Percentiles rank a stretch among this genome's conserved stretches.
These are phyloP conservation scores for Chaetomium fimeti DNA, from an alignment of 495 filamentous ascomycete species.

Conservation along the genomic window DNA sequence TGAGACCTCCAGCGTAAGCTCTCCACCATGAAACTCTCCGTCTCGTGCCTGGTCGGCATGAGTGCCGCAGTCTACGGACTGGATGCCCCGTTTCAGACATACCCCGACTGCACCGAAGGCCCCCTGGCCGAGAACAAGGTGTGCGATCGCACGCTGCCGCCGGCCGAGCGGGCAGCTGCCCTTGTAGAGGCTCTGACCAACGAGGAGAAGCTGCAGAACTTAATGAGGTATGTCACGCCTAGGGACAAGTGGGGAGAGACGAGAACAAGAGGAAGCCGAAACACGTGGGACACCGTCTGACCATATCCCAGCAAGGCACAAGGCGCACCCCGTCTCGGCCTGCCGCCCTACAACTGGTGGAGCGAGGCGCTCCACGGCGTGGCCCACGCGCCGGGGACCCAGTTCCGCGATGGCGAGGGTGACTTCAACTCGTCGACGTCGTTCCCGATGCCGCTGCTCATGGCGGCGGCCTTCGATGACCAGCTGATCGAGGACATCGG, in stretches of 20 bases:
- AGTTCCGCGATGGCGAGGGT: conserved; percentile 32
- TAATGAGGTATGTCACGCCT: conserved; percentile 29
- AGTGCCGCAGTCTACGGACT: conserved; percentile 5
- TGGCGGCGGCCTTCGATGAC: conserved; percentile 51
- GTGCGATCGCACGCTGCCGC: conserved; percentile 48
- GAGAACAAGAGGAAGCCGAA: not conserved
- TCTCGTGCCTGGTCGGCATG: conserved; percentile 1
- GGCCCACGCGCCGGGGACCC: conserved; percentile 38
- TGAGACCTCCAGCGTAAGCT: not conserved
- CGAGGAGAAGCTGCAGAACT: conserved; percentile 44
- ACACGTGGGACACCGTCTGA: not conserved
- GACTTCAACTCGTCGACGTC: conserved; percentile 48
- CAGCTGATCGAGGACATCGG: conserved; percentile 45
- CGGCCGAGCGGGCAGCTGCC: conserved; percentile 46
- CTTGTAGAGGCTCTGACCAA: conserved; percentile 42
- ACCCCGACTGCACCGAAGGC: conserved; percentile 39
- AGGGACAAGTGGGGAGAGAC: not conserved
- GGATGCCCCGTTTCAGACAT: conserved; percentile 26
- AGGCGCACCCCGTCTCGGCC: conserved; percentile 43
- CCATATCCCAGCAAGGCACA: conserved; percentile 30
- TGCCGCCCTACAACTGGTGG: conserved; percentile 53
- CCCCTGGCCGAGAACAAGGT: conserved; percentile 44
- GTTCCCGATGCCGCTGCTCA: conserved; percentile 48
- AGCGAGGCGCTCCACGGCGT: conserved; percentile 55
- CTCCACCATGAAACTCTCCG: conserved; percentile 9